Conservation (phyloP, 176 grass and related monocot species). For the Lolium perenne region DNA sequence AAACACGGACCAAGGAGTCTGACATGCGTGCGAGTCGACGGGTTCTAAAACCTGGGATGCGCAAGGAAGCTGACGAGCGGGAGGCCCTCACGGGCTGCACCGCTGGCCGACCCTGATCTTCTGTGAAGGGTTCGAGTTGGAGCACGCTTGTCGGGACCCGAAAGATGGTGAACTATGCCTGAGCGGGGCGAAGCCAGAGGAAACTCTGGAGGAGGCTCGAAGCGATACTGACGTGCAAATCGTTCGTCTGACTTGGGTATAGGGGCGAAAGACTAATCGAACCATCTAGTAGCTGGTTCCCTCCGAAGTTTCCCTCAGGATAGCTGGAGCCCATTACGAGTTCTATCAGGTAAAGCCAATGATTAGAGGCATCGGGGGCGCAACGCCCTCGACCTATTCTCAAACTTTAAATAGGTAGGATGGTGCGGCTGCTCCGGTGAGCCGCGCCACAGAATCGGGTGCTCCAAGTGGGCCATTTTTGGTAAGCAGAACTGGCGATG, state of each 20-base stretch:
- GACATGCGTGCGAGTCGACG: slow-evolving; percentile 43
- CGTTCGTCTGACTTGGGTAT: slow-evolving; percentile 60
- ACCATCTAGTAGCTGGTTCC: slow-evolving; percentile 77
- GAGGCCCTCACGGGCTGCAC: slow-evolving; percentile 32
- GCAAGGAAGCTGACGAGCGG: slow-evolving; percentile 37
- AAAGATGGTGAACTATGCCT: slow-evolving; percentile 92
- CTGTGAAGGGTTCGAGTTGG: slow-evolving; percentile 73
- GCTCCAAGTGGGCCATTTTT: slow-evolving; percentile 69
- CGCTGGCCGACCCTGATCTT: slow-evolving; percentile 66
- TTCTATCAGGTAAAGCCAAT: slow-evolving; percentile 82
- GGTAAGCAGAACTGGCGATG: slow-evolving; percentile 59
- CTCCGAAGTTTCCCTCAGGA: slow-evolving; percentile 77
- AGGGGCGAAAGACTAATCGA: slow-evolving; percentile 73
- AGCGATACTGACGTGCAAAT: slow-evolving; percentile 72
- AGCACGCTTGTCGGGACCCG: slow-evolving; percentile 75
- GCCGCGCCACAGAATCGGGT: slow-evolving; percentile 29
- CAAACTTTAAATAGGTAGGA: slow-evolving; percentile 46
- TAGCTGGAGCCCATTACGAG: slow-evolving; percentile 64
- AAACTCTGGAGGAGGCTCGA: slow-evolving; percentile 76
- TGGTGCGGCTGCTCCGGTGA: not conserved
- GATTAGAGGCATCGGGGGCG: slow-evolving; percentile 65
- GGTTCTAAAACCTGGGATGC: slow-evolving; percentile 22
- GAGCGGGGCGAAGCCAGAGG: slow-evolving; percentile 65
- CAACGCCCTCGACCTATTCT: slow-evolving; percentile 45
- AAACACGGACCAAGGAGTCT: slow-evolving; percentile 94